Evolutionary conservation across 2,329 filamentous ascomycete genomes (phyloP).

Genomic region (Colletotrichum melonis): DNA sequence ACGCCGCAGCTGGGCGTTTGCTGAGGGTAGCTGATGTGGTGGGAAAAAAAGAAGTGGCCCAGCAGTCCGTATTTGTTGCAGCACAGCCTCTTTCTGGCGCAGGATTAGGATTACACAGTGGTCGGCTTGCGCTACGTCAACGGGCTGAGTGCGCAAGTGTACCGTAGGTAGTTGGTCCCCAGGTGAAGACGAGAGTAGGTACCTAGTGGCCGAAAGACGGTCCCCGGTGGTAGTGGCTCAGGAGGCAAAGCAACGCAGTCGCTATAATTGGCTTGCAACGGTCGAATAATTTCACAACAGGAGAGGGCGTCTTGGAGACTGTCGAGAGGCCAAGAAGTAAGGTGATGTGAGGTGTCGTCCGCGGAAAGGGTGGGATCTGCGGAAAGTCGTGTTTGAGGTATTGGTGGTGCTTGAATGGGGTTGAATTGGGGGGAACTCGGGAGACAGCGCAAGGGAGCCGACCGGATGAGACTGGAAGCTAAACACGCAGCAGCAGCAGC

Average conservation of each 20-base stretch:
- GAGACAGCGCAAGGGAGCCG: slow-evolving; percentile 21
- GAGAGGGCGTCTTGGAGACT: slow-evolving; percentile 5
- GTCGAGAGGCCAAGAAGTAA: slow-evolving; percentile 15
- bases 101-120: slow-evolving; percentile 36
- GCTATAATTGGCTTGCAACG: slow-evolving; percentile 32
- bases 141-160: slow-evolving; percentile 21
- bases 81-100: slow-evolving; percentile 44
- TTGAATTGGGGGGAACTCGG: not conserved
- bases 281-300: slow-evolving; percentile 5
- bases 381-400: slow-evolving; percentile 36
- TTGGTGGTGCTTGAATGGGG: slow-evolving; percentile 28
- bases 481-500: not conserved
- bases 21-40: slow-evolving; percentile 19
- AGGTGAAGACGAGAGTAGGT: not conserved
- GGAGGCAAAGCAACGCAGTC: slow-evolving; percentile 31
- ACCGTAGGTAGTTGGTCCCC: not conserved
- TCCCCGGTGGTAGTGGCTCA: not conserved
- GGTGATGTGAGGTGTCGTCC: slow-evolving; percentile 29
- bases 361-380: slow-evolving; percentile 32
- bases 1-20: slow-evolving; percentile 24
- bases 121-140: slow-evolving; percentile 34
- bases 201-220: not conserved
- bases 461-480: slow-evolving; percentile 5
- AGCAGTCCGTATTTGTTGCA: slow-evolving; percentile 38
- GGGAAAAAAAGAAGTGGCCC: slow-evolving; percentile 31